Conservation (phyloP, 495 filamentous ascomycete genomes). For the Xylaria longipes region DNA sequence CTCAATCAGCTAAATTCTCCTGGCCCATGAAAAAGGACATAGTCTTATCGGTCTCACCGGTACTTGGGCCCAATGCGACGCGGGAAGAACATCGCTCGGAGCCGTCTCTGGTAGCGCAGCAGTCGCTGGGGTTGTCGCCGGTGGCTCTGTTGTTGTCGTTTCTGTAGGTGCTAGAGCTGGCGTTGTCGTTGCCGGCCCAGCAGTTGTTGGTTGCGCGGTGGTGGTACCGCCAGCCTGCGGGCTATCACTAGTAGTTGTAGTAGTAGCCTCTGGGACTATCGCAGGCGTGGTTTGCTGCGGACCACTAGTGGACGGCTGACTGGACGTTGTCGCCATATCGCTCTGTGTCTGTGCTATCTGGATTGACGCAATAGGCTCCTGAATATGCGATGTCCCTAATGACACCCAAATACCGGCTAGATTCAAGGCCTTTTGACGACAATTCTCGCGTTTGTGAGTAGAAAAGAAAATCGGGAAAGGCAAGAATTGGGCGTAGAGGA, state of each 20-base stretch:
- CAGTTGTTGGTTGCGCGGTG: constrained; percentile 9
- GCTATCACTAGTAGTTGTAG: constrained; percentile 16
- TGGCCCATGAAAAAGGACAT: background rate
- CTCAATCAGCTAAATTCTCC: constrained; percentile 13
- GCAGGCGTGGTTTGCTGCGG: constrained; percentile 19
- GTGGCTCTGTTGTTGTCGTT: constrained; percentile 2
- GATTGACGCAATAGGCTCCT: no score
- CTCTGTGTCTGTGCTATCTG: background rate
- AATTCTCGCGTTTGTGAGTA: background rate
- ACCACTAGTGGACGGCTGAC: constrained; percentile 13
- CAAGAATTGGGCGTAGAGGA: background rate
- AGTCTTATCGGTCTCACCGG: constrained; percentile 26
- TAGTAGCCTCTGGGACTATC: background rate
- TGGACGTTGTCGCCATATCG: constrained; percentile 14
- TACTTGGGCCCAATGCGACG: constrained; percentile 39
- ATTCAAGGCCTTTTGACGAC: background rate
- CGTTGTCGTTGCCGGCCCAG: background rate
- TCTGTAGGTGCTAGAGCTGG: background rate
- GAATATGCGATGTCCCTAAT: background rate
- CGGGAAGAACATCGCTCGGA: constrained; percentile 31
- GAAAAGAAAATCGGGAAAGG: background rate
- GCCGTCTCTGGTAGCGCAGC: background rate
- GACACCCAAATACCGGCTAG: background rate
- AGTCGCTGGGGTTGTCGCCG: constrained; percentile 12
- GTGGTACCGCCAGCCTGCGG: constrained; percentile 4